phyloP scores from a whole-genome alignment of 1,284 basidiomycete species.

The Tilletia setariae region DNA sequence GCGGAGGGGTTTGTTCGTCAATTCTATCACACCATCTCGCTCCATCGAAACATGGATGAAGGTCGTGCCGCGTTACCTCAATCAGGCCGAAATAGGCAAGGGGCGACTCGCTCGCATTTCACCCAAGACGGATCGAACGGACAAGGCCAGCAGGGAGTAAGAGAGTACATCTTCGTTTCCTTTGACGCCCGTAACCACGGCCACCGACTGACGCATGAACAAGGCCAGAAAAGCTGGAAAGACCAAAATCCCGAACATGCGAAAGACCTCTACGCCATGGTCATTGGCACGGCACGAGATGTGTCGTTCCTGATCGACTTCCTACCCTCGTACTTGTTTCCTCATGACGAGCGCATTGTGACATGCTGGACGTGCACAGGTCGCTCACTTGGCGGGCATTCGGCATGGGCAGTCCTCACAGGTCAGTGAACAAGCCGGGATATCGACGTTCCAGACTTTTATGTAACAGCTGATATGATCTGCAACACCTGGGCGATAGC shows the following conservation, averaged over 20 bases:
- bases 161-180: constrained; percentile 50
- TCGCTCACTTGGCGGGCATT: constrained; percentile 73
- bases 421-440: constrained; percentile 9
- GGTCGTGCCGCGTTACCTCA: neutral
- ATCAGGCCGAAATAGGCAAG: neutral
- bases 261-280: constrained; percentile 54
- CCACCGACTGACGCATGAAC: constrained; percentile 42
- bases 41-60: constrained; percentile 22
- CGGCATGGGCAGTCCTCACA: constrained; percentile 67
- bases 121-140: too few relatives aligned
- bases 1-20: constrained; percentile 45
- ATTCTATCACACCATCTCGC: constrained; percentile 35
- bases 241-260: constrained; percentile 48
- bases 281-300: constrained; percentile 68
- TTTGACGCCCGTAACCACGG: constrained; percentile 56
- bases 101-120: neutral
- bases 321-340: constrained; percentile 73
- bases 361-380: constrained; percentile 68
- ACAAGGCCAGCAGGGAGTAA: constrained; percentile 9
- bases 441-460: too few relatives aligned
- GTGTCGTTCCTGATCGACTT: constrained; percentile 77
- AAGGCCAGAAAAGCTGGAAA: constrained; percentile 53
- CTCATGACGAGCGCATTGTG: constrained; percentile 65
- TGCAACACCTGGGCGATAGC: neutral
- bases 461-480: too few relatives aligned